A percentile compares a stretch with the other conserved stretches of the same genome.
These are phyloP conservation scores for Sphaerulina vaccinii DNA, from an alignment of 2,329 filamentous ascomycete species.

Conservation along the genomic window DNA sequence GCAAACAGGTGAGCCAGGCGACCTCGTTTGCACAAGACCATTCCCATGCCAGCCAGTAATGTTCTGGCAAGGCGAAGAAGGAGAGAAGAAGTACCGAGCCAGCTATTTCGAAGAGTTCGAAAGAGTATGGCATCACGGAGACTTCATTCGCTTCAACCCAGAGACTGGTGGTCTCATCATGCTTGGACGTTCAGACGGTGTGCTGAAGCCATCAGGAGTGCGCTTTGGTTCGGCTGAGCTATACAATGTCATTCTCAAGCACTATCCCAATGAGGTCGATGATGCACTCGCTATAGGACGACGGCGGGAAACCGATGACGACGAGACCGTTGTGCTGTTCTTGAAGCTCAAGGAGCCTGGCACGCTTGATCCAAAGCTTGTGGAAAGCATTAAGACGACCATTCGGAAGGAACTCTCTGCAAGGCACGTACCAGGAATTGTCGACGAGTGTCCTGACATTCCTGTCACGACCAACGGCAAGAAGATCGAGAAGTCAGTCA, in stretches of 20 bases:
- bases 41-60: conserved; percentile 90
- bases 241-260: conserved; percentile 85
- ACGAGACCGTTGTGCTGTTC: conserved; percentile 88
- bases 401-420: conserved; percentile 79
- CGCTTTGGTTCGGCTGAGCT: conserved; percentile 93
- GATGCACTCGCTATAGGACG: conserved; percentile 87
- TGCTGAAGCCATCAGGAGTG: conserved; percentile 88
- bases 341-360: conserved; percentile 68
- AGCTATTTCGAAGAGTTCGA: conserved; percentile 87
- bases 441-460: conserved; percentile 82
- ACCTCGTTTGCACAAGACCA: conserved; percentile 79
- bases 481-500: conserved; percentile 96
- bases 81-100: conserved; percentile 72
- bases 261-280: conserved; percentile 74
- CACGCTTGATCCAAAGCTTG: conserved; percentile 60
- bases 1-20: conserved; percentile 68
- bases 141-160: conserved; percentile 75
- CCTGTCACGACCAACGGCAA: conserved; percentile 93
- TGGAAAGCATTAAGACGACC: conserved; percentile 61
- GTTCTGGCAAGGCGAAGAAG: conserved; percentile 71
- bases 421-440: conserved; percentile 79
- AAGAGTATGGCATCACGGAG: conserved; percentile 86
- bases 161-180: conserved; percentile 77
- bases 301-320: conserved; percentile 65
- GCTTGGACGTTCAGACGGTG: conserved; percentile 88